These are phyloP conservation scores for Crithidia mellificae DNA, from an alignment of 208 protist species.

Conservation along the genomic window DNA sequence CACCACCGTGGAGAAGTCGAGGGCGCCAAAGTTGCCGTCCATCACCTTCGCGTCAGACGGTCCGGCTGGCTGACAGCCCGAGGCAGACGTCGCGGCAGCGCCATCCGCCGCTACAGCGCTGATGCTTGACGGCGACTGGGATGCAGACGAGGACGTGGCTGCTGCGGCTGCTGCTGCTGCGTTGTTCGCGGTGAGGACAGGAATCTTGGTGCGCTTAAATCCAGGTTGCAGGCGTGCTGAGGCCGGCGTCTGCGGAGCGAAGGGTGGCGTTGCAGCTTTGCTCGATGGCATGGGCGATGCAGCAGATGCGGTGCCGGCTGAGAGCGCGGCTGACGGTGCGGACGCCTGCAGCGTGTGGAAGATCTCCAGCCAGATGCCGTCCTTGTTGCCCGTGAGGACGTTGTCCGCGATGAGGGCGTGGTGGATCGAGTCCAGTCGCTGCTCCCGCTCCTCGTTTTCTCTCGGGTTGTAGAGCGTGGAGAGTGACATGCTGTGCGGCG, in stretches of 20 bases:
- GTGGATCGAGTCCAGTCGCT: constrained; percentile 45
- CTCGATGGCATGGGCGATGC: not conserved
- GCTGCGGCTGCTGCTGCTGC: not conserved
- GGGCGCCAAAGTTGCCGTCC: constrained; percentile 3
- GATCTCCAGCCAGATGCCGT: constrained; percentile 50
- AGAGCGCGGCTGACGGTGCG: not conserved
- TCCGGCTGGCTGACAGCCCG: not conserved
- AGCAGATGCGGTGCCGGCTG: not conserved
- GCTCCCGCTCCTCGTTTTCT: constrained; percentile 23
- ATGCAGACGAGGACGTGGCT: not conserved
- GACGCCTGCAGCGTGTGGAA: constrained; percentile 37
- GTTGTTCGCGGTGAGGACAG: not conserved
- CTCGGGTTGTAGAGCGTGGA: constrained; percentile 12
- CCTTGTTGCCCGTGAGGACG: constrained; percentile 37
- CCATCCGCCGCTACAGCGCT: not conserved
- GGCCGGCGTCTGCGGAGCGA: not conserved
- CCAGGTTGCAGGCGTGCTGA: not conserved
- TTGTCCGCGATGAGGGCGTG: constrained; percentile 45
- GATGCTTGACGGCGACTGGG: not conserved
- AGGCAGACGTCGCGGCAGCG: not conserved
- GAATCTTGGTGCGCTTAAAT: not conserved
- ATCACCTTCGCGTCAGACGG: constrained; percentile 18
- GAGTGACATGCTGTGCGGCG: constrained; percentile 20
- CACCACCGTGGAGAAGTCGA: constrained; percentile 45
- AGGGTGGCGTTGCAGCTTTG: not conserved